Conservation (phyloP, 2,329 filamentous ascomycete species). For the Cryphonectria carpinicola region DNA sequence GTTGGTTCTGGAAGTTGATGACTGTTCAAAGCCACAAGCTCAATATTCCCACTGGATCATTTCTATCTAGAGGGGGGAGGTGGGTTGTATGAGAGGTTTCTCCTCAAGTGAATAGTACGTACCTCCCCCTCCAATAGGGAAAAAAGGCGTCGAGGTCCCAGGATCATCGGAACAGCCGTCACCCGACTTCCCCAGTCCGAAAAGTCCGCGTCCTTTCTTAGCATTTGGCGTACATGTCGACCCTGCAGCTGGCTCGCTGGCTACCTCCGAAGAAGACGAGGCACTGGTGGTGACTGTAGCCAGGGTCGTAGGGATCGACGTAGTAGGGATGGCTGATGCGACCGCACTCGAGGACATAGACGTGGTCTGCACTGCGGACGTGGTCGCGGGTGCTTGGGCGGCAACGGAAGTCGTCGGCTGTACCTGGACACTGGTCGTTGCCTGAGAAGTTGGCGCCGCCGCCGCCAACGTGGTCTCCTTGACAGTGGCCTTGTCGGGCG, state of each 20-base stretch:
- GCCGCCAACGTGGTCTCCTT: not conserved
- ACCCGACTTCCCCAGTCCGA: not conserved
- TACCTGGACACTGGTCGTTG: not conserved
- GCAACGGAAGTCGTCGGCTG: not conserved
- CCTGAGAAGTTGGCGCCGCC: not conserved
- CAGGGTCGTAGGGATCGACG: not conserved
- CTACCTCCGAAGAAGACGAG: not conserved
- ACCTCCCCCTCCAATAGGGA: not conserved
- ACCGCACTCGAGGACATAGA: not conserved
- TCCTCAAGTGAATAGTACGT: not conserved
- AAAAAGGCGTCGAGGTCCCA: not conserved
- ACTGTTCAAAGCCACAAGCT: not conserved
- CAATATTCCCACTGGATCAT: no score
- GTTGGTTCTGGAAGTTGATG: not conserved
- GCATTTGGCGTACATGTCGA: not conserved
- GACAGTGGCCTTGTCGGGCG: not conserved
- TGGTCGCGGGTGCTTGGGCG: no score
- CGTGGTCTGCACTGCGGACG: not conserved
- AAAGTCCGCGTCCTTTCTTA: not conserved
- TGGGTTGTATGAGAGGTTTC: no score
- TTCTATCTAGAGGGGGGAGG: no score
- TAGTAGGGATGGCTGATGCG: not conserved
- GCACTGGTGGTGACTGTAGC: not conserved
- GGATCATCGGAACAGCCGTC: not conserved
- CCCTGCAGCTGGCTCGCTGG: not conserved